Conservation (phyloP, 495 filamentous ascomycete genomes). For the Letharia columbiana region DNA sequence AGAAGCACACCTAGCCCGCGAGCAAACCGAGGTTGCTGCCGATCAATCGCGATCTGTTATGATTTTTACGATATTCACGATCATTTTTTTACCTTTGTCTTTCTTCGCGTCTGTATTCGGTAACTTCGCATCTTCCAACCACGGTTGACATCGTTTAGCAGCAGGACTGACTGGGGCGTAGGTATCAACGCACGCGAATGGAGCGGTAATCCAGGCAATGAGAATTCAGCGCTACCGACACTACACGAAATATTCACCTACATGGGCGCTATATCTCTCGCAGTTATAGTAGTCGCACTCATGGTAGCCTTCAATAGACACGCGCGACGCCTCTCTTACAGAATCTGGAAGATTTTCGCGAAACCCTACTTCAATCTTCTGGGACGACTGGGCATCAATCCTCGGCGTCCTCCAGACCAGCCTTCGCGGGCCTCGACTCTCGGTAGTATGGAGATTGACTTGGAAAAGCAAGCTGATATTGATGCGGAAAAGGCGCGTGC, state of each 20-base stretch:
- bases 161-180: not conserved
- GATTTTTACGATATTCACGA: slow-evolving; percentile 63
- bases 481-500: not conserved
- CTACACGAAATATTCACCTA: slow-evolving; percentile 33
- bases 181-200: slow-evolving; percentile 55
- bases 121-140: not conserved
- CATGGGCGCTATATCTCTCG: slow-evolving; percentile 32
- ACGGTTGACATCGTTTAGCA: not conserved
- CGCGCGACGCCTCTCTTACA: slow-evolving; percentile 30
- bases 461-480: slow-evolving; percentile 11
- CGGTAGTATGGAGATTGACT: slow-evolving; percentile 1
- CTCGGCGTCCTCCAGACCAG: not conserved
- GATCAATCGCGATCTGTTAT: slow-evolving; percentile 56
- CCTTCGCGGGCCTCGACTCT: not conserved
- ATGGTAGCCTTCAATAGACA: slow-evolving; percentile 38
- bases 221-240: slow-evolving; percentile 12
- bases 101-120: slow-evolving; percentile 63
- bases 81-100: slow-evolving; percentile 56
- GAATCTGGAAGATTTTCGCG: slow-evolving; percentile 26
- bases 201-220: slow-evolving; percentile 37
- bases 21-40: slow-evolving; percentile 55
- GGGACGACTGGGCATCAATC: not conserved
- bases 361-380: not conserved
- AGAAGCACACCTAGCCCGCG: slow-evolving; percentile 54
- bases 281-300: slow-evolving; percentile 37